Percentiles rank a stretch among this genome's conserved stretches.
Evolutionary conservation across 1,284 basidiomycete species (phyloP).

Genomic region (Ustilago sp.): DNA sequence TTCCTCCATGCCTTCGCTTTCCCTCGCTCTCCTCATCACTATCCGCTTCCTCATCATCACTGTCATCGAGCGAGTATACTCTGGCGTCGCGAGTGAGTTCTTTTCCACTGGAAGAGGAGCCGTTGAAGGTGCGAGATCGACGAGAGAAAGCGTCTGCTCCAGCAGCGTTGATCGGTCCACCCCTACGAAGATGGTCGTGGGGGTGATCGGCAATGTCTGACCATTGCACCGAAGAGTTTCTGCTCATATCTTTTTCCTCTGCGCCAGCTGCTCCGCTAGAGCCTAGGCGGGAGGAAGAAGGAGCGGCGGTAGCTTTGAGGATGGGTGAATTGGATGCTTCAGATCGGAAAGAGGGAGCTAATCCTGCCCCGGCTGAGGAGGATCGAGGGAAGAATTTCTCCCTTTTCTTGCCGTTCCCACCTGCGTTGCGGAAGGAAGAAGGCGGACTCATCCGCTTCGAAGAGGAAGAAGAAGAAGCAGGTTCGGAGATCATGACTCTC

Average conservation of each 20-base stretch:
- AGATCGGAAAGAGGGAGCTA: slow-evolving; percentile 19
- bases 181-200: slow-evolving; percentile 20
- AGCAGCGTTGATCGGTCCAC: slow-evolving; percentile 26
- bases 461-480: slow-evolving; percentile 15
- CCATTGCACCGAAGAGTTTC: slow-evolving; percentile 48
- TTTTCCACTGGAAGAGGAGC: slow-evolving; percentile 14
- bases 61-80: slow-evolving; percentile 14
- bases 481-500: slow-evolving; percentile 46
- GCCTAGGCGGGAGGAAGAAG: slow-evolving; percentile 9
- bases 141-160: slow-evolving; percentile 33
- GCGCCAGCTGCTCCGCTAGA: neutral
- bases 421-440: slow-evolving; percentile 25
- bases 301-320: slow-evolving; percentile 22
- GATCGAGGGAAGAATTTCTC: slow-evolving; percentile 51
- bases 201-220: slow-evolving; percentile 45
- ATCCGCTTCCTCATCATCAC: slow-evolving; percentile 11
- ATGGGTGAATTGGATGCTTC: slow-evolving; percentile 22
- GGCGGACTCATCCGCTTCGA: slow-evolving; percentile 21
- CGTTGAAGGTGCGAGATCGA: slow-evolving; percentile 27
- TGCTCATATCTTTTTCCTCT: slow-evolving; percentile 2
- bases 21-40: slow-evolving; percentile 27
- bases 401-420: slow-evolving; percentile 18
- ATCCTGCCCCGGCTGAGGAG: slow-evolving; percentile 45
- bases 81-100: slow-evolving; percentile 29
- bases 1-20: slow-evolving; percentile 13